Base-by-base conservation (phyloP, 352 stramenopile genomes). In the Phytophthora idaei region DNA sequence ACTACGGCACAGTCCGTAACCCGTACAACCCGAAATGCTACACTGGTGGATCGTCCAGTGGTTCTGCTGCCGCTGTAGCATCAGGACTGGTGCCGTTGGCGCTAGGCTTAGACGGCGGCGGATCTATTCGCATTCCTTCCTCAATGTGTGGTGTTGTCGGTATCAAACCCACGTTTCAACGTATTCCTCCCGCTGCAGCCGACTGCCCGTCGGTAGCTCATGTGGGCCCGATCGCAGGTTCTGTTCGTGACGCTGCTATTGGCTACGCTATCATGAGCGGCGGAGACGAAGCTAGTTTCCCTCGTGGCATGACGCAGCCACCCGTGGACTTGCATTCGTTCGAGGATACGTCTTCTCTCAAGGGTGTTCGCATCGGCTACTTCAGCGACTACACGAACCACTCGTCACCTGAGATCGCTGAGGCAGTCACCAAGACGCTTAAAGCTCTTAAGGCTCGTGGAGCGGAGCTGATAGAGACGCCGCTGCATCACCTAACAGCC, bases 71-170 rank as follows among this genome's bases (percentile, higher is more conserved):
- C 9, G 92, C 90, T 1, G 92, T 98, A 12, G 66, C 92, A 2
- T 83, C 89, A 9, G 94, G 93, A 17, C 59, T 98, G n/a, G 85
- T 97, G 31, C 92, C 91, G 2, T 61, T 98, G 2, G 88, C 90
- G 0, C 61, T 98, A 8, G 94, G 90, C 9, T 68, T 89, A 12
- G 94, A 98, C 71, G 91, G 87, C 32, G 93, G 92, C 9, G 94
- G 93, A 9, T 97, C 87, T 1, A 95, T 98, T 60, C 90, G 93
- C 1, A 94, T 98, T 39, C 94, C 94, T n/a, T 83, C 90, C 4
- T 71, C 71, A n/a, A 61, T 98, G 32, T 97, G 84, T 64, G 92
- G 93, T 31, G 74, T 97, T 17, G 85, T 98, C 15, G 94, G 94
- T 4, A 72, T 98, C 48, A 97, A 97, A 47, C 82, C 90, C 8